A percentile compares a stretch with the other conserved stretches of the same genome.
phyloP scores from a whole-genome alignment of 495 filamentous ascomycete species.

The Jackrogersella multiformis region DNA sequence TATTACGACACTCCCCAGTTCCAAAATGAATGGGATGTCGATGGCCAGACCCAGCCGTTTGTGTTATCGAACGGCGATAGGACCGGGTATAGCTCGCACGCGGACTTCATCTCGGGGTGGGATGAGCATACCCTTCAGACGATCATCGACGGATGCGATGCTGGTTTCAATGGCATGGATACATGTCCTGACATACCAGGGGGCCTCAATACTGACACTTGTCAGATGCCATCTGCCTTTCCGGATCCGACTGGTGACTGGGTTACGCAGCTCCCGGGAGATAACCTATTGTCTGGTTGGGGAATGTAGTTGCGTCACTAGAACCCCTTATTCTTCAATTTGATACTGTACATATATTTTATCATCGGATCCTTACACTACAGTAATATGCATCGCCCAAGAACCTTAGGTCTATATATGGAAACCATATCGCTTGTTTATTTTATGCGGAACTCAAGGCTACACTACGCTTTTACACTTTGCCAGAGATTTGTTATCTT shows the following conservation, averaged over 20 bases:
- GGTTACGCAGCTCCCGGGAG: conserved; percentile 64
- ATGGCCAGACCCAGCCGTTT: conserved; percentile 66
- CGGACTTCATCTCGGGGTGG: conserved; percentile 78
- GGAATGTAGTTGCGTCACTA: not conserved
- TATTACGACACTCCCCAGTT: conserved; percentile 67
- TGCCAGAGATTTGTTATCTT: no score
- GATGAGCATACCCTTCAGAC: conserved; percentile 66
- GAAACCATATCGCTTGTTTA: no score
- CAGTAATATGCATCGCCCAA: no score
- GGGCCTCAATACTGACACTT: conserved; percentile 51
- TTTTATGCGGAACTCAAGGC: no score
- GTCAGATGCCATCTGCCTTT: conserved; percentile 55
- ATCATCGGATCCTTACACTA: not conserved
- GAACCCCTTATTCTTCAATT: conserved; percentile 1
- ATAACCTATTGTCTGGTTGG: conserved; percentile 61
- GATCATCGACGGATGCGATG: conserved; percentile 67
- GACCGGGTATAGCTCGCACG: conserved; percentile 66
- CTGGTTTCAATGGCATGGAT: conserved; percentile 57
- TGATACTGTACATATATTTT: conserved; percentile 3
- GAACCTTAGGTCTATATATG: no score
- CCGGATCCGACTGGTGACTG: conserved; percentile 47
- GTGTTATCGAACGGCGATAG: conserved; percentile 67
- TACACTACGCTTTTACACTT: no score
- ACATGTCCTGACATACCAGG: conserved; percentile 60
- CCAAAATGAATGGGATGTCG: conserved; percentile 60